Evolutionary conservation across 176 grass and related monocot species (phyloP).

Genomic region (Luzula sylvatica): DNA sequence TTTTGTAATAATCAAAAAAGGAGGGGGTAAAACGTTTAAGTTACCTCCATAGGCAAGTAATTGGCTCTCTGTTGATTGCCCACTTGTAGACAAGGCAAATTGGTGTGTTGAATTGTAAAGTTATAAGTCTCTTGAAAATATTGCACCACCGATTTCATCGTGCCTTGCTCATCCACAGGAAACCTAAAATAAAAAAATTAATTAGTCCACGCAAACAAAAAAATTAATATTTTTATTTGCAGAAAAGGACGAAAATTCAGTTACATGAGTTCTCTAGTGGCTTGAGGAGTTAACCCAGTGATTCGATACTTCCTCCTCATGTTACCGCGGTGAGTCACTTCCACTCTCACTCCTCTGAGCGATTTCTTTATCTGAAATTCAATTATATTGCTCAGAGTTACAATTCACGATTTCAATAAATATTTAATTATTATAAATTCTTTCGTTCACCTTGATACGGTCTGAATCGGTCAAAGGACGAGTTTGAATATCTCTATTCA

Average conservation of each 20-base stretch:
- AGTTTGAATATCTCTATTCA: constrained; percentile 50
- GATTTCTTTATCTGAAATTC: constrained; percentile 81
- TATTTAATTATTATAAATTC: background rate
- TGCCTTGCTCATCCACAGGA: constrained; percentile 66
- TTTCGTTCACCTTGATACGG: constrained; percentile 59
- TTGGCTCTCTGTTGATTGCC: constrained; percentile 84
- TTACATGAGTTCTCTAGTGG: constrained; percentile 86
- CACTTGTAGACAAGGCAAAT: constrained; percentile 77
- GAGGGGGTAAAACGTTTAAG: background rate
- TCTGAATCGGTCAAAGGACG: constrained; percentile 76
- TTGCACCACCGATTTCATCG: constrained; percentile 80
- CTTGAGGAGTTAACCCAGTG: constrained; percentile 64
- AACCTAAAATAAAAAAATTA: constrained; percentile 32
- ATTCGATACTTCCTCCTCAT: constrained; percentile 93
- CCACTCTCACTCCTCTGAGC: constrained; percentile 79
- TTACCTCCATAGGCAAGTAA: constrained; percentile 97
- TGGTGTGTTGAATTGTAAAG: constrained; percentile 77
- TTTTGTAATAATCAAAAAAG: background rate
- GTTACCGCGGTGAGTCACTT: constrained; percentile 96
- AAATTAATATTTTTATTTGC: background rate
- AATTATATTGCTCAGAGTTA: background rate
- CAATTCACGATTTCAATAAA: background rate
- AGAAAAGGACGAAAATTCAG: constrained; percentile 1
- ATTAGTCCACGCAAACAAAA: background rate
- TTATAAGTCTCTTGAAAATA: constrained; percentile 98